Conservation (phyloP, 306 rosid species). For the Malus sieversii region DNA sequence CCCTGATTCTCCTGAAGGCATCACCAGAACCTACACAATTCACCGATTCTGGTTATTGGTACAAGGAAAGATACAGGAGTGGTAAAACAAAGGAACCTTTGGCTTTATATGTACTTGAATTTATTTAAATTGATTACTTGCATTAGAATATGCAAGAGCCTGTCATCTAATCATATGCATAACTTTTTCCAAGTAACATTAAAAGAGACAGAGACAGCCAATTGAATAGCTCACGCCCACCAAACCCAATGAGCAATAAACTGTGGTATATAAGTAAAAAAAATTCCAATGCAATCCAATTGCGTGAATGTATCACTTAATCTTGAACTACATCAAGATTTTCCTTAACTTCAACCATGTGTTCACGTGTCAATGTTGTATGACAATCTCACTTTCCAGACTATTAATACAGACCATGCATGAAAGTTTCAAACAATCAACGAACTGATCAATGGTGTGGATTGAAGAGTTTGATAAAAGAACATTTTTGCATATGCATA, state of each 20-base stretch:
- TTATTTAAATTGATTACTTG: background rate
- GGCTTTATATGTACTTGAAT: background rate
- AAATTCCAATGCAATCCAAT: background rate
- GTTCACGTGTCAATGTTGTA: background rate
- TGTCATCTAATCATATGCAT: background rate
- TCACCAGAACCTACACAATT: conserved; percentile 61
- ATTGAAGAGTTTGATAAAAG: background rate
- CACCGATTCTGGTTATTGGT: background rate
- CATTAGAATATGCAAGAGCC: background rate
- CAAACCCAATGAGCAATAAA: background rate
- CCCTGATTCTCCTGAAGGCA: conserved; percentile 82
- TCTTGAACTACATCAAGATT: background rate
- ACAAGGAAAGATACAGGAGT: background rate
- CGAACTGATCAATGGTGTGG: background rate
- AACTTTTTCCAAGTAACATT: background rate
- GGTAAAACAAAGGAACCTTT: background rate
- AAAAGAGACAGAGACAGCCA: background rate
- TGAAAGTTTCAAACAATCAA: background rate
- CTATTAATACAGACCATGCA: background rate
- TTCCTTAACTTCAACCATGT: background rate
- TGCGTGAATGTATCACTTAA: background rate
- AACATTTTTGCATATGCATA: background rate
- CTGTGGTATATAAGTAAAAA: background rate
- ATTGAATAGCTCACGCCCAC: background rate
- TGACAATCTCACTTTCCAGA: background rate